Evolutionary conservation across 345 rosid genomes (phyloP), one percentile per base, ranked within the genome.

Genomic region (Populus nigra): DNA sequence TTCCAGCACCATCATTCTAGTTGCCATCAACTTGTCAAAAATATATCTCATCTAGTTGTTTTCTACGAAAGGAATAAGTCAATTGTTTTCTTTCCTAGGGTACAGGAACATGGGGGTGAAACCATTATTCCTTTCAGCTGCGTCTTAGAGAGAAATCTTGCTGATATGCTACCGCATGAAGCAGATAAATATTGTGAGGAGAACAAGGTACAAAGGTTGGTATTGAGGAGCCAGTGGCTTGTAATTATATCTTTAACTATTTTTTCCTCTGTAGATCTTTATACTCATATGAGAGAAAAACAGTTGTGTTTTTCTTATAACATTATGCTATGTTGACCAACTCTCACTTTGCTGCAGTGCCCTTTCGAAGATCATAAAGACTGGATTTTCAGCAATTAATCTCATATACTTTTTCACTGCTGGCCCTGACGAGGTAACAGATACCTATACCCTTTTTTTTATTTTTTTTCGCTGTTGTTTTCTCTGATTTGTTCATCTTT

Each of bases 331-430:
- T 69, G 76, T 61, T 77, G 65, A 71, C 61, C 12, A 33, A 22
- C 3, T 61, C 38, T 47, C 41, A 67, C 61, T 75, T 83, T 72
- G 74, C 69, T 83, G 72, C 89, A 96, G 98, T 87, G 93, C 91
- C 74, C 99, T 96, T 89, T 82, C 99, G 4, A 93, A 94, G 90
- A 96, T 93, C 70, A 93, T 93, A 85, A 96, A 96, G 92, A 96
- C 93, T 74, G 99, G 99, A 59, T 96, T 96, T 83, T 87, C 97
- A 22, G 94, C 97, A 8, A 96, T 96, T 78, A 96, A 93, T 87
- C 97, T 96, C 82, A 96, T 93, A 79, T 96, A 96, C 82, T 96
- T 96, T 83, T 96, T 96, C 88, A 96, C 98, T 15, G 99, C 94
- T 31, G 99, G 99, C 47, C 92, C 94, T 81, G 99, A 90, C 82